phyloP scores from a whole-genome alignment of 345 rosid species.

The Euphorbia peplus region DNA sequence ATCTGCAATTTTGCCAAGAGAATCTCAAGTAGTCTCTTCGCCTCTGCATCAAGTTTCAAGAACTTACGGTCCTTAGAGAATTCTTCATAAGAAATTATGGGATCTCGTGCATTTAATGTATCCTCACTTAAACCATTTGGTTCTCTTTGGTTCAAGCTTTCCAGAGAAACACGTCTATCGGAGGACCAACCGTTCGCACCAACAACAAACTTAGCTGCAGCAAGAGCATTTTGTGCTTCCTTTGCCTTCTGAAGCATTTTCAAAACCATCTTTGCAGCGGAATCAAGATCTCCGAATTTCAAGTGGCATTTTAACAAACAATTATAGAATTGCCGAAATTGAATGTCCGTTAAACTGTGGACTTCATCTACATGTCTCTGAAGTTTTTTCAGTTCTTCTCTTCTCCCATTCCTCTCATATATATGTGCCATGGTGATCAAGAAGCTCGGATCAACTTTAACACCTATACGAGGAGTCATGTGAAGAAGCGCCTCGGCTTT shows the following conservation, averaged over 20 bases:
- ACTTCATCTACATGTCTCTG: constrained; percentile 84
- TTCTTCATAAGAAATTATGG: constrained; percentile 47
- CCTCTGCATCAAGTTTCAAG: constrained; percentile 56
- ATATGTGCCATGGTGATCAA: constrained; percentile 72
- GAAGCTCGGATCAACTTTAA: constrained; percentile 58
- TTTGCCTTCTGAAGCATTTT: constrained; percentile 80
- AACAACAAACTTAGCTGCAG: constrained; percentile 44
- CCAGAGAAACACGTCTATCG: constrained; percentile 23
- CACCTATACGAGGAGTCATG: constrained; percentile 62
- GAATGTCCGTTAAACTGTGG: constrained; percentile 53
- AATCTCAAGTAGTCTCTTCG: constrained; percentile 47
- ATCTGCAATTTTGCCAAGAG: constrained; percentile 53
- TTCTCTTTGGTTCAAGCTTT: constrained; percentile 22
- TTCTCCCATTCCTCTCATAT: constrained; percentile 84
- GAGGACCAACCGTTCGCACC: constrained; percentile 26
- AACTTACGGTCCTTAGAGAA: constrained; percentile 54
- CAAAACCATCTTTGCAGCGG: constrained; percentile 81
- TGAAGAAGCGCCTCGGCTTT: constrained; percentile 90
- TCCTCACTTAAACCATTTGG: constrained; percentile 12
- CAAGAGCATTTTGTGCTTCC: constrained; percentile 69
- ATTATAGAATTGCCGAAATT: constrained; percentile 72
- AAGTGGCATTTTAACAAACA: constrained; percentile 75
- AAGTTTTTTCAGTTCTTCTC: constrained; percentile 78
- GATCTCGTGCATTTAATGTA: constrained; percentile 15
- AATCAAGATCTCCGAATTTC: constrained; percentile 79